phyloP scores from a whole-genome alignment of 345 rosid genomes.

The Brassica cretica region DNA sequence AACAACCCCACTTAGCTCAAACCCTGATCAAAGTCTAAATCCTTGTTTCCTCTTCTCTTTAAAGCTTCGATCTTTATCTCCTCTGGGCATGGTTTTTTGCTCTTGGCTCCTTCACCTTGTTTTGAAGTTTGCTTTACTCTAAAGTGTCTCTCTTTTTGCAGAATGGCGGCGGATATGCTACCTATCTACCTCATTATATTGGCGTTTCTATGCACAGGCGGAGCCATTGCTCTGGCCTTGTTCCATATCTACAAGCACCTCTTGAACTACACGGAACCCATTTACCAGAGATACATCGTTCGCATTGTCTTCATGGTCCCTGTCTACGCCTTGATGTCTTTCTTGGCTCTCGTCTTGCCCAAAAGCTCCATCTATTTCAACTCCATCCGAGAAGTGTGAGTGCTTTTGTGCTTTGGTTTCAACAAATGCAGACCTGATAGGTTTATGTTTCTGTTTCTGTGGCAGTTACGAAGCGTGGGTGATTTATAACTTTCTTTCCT shows the following conservation, averaged over 20 bases:
- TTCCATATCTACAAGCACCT: constrained; percentile 85
- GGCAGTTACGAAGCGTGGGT: constrained; percentile 99
- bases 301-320: constrained; percentile 98
- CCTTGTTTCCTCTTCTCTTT: not conserved
- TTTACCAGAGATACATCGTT: constrained; percentile 90
- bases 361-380: constrained; percentile 79
- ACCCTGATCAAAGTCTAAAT: not conserved
- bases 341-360: constrained; percentile 79
- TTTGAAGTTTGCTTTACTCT: not conserved
- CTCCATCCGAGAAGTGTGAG: constrained; percentile 97
- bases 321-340: constrained; percentile 91
- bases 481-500: constrained; percentile 84
- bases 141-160: constrained; percentile 9
- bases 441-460: constrained; percentile 30
- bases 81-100: constrained; percentile 4
- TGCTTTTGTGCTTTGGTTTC: constrained; percentile 24
- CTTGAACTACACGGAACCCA: constrained; percentile 88
- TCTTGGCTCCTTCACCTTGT: constrained; percentile 2
- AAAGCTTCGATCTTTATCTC: constrained; percentile 13
- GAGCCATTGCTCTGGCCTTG: constrained; percentile 72
- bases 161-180: constrained; percentile 62
- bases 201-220: constrained; percentile 71
- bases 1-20: not conserved
- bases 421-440: constrained; percentile 11
- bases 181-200: constrained; percentile 52